Conservation (phyloP, 148 eudicot species). For the Chenopodium formosanum region DNA sequence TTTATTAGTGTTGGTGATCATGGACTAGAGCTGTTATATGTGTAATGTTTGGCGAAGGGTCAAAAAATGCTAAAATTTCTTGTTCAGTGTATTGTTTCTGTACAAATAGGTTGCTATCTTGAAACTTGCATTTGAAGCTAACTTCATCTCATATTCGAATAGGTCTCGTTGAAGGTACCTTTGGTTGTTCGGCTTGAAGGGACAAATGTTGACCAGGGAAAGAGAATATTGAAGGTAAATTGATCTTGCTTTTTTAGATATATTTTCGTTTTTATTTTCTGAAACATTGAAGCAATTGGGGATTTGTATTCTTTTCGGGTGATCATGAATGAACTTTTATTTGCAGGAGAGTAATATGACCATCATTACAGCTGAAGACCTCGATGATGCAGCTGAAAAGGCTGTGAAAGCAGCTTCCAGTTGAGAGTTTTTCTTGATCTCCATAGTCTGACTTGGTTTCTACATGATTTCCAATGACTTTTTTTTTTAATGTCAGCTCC, state of each 20-base stretch:
- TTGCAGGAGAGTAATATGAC: conserved; percentile 93
- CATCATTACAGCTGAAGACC: conserved; percentile 88
- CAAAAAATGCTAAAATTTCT: background rate
- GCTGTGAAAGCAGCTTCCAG: conserved; percentile 65
- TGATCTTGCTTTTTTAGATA: background rate
- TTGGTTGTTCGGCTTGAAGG: conserved; percentile 94
- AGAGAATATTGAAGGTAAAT: conserved; percentile 82
- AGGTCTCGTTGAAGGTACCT: conserved; percentile 90
- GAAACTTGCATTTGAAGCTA: background rate
- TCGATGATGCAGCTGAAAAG: conserved; percentile 95
- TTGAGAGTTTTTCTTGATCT: conserved; percentile 16
- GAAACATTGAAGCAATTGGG: background rate
- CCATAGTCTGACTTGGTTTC: conserved; percentile 4
- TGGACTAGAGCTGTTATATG: background rate
- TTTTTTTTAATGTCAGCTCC: conserved; percentile 20
- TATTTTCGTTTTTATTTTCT: background rate
- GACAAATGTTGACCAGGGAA: conserved; percentile 95
- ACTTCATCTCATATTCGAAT: background rate
- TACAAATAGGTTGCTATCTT: background rate
- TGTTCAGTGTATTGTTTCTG: background rate
- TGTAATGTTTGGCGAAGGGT: background rate
- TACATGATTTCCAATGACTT: background rate
- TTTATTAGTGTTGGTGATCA: background rate
- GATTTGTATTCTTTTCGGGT: background rate
- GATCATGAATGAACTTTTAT: background rate